A percentile compares a stretch with the other conserved stretches of the same genome.
These are phyloP conservation scores for Hyphodiscus hymeniophilus DNA, from an alignment of 495 filamentous ascomycete species.

Conservation along the genomic window DNA sequence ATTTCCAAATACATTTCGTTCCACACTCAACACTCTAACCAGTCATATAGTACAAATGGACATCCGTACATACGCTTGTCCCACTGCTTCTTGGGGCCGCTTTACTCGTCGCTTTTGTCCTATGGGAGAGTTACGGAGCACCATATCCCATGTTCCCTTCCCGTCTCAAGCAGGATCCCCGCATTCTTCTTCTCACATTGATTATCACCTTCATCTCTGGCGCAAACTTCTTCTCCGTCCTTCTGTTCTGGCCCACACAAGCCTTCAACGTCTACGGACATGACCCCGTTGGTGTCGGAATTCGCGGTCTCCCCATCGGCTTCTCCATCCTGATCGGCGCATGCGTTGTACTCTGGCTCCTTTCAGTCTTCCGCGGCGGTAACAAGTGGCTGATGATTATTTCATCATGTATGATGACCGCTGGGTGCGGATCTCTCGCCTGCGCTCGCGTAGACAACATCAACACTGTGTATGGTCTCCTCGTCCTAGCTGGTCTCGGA, in stretches of 20 bases:
- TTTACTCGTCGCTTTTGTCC: constrained; percentile 44
- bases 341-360: constrained; percentile 50
- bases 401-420: constrained; percentile 60
- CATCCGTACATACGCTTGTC: constrained; percentile 47
- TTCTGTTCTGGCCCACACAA: constrained; percentile 69
- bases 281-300: constrained; percentile 55
- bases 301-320: constrained; percentile 58
- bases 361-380: constrained; percentile 52
- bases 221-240: constrained; percentile 66
- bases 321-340: constrained; percentile 56
- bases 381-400: constrained; percentile 56
- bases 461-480: constrained; percentile 49
- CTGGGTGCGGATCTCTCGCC: constrained; percentile 56
- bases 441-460: constrained; percentile 51
- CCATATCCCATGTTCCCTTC: constrained; percentile 60
- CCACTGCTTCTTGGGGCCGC: constrained; percentile 48
- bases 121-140: constrained; percentile 55
- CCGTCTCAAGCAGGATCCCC: constrained; percentile 52
- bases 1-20: not conserved
- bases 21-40: not conserved
- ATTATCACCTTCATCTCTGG: constrained; percentile 68
- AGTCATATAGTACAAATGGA: constrained; percentile 43
- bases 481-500: constrained; percentile 57
- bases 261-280: constrained; percentile 69
- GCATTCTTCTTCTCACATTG: constrained; percentile 54